Conservation (phyloP, 495 filamentous ascomycete species). For the Aspergillus taichungensis region DNA sequence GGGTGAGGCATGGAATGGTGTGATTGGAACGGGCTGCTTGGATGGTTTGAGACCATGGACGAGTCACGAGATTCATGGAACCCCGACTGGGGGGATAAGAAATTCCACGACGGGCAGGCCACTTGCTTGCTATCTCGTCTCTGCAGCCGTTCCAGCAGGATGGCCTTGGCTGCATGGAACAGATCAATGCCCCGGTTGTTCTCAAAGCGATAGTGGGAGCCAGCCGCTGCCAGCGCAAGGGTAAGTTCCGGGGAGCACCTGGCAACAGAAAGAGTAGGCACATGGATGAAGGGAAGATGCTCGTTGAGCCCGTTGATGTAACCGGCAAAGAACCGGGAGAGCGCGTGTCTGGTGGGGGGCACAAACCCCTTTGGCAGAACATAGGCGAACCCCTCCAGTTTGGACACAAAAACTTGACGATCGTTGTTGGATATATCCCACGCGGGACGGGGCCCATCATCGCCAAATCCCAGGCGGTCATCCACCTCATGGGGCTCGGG, state of each 20-base stretch:
- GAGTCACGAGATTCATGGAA: constrained; percentile 34
- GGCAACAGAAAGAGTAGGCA: constrained; percentile 38
- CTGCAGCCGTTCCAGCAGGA: constrained; percentile 39
- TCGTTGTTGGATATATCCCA: constrained; percentile 59
- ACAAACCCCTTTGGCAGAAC: constrained; percentile 60
- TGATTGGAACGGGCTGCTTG: constrained; percentile 33
- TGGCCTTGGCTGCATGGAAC: constrained; percentile 54
- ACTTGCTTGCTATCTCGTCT: constrained; percentile 39
- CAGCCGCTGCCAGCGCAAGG: constrained; percentile 39
- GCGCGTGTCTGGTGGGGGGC: constrained; percentile 41
- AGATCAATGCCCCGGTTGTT: constrained; percentile 57
- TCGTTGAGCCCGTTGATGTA: constrained; percentile 43
- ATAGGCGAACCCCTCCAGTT: constrained; percentile 56
- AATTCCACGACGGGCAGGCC: constrained; percentile 35
- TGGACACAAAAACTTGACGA: constrained; percentile 51
- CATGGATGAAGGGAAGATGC: constrained; percentile 43
- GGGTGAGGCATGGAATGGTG: constrained; percentile 16
- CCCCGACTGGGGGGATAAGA: constrained; percentile 28
- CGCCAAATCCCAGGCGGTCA: constrained; percentile 38
- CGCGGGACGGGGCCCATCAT: constrained; percentile 42
- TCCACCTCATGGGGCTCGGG: constrained; percentile 53
- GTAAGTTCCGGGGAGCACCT: constrained; percentile 38
- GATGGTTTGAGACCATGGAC: constrained; percentile 30
- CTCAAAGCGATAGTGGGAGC: constrained; percentile 53
- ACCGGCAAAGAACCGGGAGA: constrained; percentile 40